A percentile compares a stretch with the other conserved stretches of the same genome.
Conservation (phyloP, 2,329 filamentous ascomycete genomes). For the Diaporthe helianthi region DNA sequence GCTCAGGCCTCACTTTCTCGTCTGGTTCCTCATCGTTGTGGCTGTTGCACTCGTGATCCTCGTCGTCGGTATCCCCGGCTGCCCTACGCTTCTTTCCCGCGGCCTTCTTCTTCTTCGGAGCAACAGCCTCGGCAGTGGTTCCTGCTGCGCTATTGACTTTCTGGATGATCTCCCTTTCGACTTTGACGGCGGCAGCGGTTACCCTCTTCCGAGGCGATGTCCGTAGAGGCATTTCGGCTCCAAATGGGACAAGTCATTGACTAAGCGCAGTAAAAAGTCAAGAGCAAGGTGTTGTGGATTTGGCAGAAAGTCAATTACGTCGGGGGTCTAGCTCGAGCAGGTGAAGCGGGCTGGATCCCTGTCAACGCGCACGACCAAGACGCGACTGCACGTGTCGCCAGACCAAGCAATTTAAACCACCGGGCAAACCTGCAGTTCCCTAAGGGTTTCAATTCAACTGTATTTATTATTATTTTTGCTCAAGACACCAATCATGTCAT, state of each 20-base stretch:
- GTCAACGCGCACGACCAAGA: slow-evolving; percentile 18
- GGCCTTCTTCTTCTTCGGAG: slow-evolving; percentile 37
- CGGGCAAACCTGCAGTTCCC: not conserved
- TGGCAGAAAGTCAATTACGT: not conserved
- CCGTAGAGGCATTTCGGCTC: slow-evolving; percentile 30
- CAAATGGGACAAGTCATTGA: not conserved
- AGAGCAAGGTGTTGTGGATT: not conserved
- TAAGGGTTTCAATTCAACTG: not conserved
- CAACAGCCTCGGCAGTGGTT: slow-evolving; percentile 35
- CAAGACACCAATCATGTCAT: not conserved
- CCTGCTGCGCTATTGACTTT: slow-evolving; percentile 37
- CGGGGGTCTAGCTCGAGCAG: slow-evolving; percentile 3
- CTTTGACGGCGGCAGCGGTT: slow-evolving; percentile 36
- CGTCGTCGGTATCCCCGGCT: slow-evolving; percentile 37
- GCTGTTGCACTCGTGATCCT: slow-evolving; percentile 38
- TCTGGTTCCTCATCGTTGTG: slow-evolving; percentile 36
- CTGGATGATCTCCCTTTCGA: slow-evolving; percentile 34
- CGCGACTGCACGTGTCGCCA: slow-evolving; percentile 6
- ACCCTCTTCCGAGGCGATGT: slow-evolving; percentile 35
- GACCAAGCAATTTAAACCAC: not conserved
- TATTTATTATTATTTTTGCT: no score
- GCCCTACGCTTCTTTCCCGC: slow-evolving; percentile 37
- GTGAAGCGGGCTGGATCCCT: slow-evolving; percentile 15
- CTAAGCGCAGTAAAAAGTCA: not conserved
- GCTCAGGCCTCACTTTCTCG: slow-evolving; percentile 37